These are phyloP conservation scores for Lentinula sp. DNA, from an alignment of 768 basidiomycete genomes.

Conservation along the genomic window DNA sequence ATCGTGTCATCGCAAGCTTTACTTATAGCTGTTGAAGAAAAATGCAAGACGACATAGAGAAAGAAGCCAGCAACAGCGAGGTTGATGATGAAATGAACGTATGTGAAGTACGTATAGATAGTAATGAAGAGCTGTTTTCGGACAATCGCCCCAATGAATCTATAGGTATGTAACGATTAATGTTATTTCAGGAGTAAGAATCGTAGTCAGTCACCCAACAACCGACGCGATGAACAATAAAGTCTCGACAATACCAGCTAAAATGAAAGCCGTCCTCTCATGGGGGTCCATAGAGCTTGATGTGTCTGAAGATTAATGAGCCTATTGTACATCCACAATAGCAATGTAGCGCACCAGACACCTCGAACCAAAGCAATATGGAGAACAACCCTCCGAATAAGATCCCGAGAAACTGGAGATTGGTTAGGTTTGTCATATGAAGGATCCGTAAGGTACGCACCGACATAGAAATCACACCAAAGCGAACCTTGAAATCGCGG, in stretches of 20 bases:
- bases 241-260: slow-evolving; percentile 48
- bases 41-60: slow-evolving; percentile 41
- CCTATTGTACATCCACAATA: neutral
- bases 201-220: slow-evolving; percentile 39
- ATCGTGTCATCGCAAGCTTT: slow-evolving; percentile 42
- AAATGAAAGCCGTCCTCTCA: slow-evolving; percentile 36
- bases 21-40: slow-evolving; percentile 33
- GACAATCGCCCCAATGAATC: slow-evolving; percentile 57
- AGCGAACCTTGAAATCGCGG: neutral
- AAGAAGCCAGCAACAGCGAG: slow-evolving; percentile 46
- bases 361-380: slow-evolving; percentile 55
- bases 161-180: slow-evolving; percentile 16
- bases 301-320: slow-evolving; percentile 20
- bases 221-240: slow-evolving; percentile 46
- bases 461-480: slow-evolving; percentile 54
- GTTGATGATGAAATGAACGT: slow-evolving; percentile 52
- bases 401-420: slow-evolving; percentile 32
- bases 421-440: neutral
- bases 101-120: slow-evolving; percentile 50
- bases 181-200: neutral
- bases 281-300: slow-evolving; percentile 24
- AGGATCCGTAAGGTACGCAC: neutral
- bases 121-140: slow-evolving; percentile 56
- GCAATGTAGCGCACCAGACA: slow-evolving; percentile 38
- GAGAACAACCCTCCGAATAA: slow-evolving; percentile 49